phyloP scores from a whole-genome alignment of 2,329 filamentous ascomycete species.

The Neonectria faginata region DNA sequence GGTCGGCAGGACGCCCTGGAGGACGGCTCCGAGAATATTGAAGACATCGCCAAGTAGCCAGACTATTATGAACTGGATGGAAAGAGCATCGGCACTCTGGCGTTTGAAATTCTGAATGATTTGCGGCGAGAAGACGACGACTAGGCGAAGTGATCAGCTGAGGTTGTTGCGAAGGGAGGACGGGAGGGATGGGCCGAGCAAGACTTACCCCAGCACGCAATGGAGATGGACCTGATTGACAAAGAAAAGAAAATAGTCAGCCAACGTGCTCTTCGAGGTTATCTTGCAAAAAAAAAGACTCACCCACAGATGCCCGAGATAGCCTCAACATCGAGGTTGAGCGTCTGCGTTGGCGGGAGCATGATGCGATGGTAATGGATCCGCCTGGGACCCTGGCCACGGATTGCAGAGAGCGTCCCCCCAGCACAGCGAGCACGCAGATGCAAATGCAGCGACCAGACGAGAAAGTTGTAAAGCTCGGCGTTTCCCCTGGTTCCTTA shows the following conservation, averaged over 20 bases:
- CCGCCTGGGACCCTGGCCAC: constrained; percentile 30
- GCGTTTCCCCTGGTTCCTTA: background rate
- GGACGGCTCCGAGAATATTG: constrained; percentile 91
- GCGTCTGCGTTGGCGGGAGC: constrained; percentile 66
- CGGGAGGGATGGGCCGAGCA: constrained; percentile 8
- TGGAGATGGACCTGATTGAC: constrained; percentile 81
- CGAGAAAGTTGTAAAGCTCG: background rate
- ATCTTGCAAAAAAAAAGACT: constrained; percentile 39
- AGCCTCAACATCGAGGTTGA: constrained; percentile 86
- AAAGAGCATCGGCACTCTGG: constrained; percentile 86
- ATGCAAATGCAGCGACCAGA: constrained; percentile 18
- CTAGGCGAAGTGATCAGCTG: constrained; percentile 50
- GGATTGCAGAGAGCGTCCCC: constrained; percentile 30
- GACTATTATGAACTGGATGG: constrained; percentile 89
- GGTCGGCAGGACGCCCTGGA: constrained; percentile 92
- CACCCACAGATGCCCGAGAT: constrained; percentile 92
- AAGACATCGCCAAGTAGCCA: constrained; percentile 97
- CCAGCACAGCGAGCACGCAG: constrained; percentile 21
- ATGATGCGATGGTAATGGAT: constrained; percentile 50
- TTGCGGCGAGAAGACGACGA: constrained; percentile 96
- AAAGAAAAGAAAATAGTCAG: constrained; percentile 28
- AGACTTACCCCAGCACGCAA: constrained; percentile 82
- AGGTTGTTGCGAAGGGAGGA: constrained; percentile 11
- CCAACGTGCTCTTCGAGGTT: background rate
- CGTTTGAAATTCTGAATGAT: constrained; percentile 95